Base-by-base conservation (phyloP, 192 early-diverging fungal genomes). In the Podila horticola region DNA sequence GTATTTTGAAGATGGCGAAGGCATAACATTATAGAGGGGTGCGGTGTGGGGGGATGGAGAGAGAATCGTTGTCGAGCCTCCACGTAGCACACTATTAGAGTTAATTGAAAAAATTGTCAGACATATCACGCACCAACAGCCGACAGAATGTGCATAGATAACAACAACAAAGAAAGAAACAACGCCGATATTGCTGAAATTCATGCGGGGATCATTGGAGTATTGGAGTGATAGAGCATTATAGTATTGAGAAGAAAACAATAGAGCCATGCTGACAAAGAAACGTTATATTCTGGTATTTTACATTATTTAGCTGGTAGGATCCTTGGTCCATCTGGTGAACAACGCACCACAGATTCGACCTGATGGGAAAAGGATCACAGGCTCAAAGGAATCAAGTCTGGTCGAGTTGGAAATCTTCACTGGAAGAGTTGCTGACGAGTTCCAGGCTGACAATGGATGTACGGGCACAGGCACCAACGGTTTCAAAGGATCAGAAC, bases 321-420 rank as follows among this genome's bases (percentile, higher is more conserved):
- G 71, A 34, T 69, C 71, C 2, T 48, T 81, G 15, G 63, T 68
- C 9, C 45, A 72, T 22, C 58, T 81, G 30, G 71, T 81, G 33
- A 69, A 26, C 50, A 79, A 71, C 38, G 62, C 74, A 26, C 71
- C 77, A 24, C 77, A 73, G 62, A 81, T 81, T 24, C 66, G 67
- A 3, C 67, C 77, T 0, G 77, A 81, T 28, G 71, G 70, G 1
- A 81, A 73, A 34, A 24, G 77, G 45, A 81, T 81, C 24, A 73
- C 71, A 4, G 77, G 77, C 17, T 30, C 64, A 1, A 72, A 73
- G 28, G 65, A 62, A 26, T 69, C 71, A 4, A 68, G 71, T 51
- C 66, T 81, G 3, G 36, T 81, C 6, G 77, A 81, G 36, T 55
- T 81, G 13, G 67, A 73, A 1, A 69, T 81, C 11, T 0, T 8